Evolutionary conservation across 2,329 filamentous ascomycete genomes (phyloP).

Genomic region (Amauroascus verrucosus): DNA sequence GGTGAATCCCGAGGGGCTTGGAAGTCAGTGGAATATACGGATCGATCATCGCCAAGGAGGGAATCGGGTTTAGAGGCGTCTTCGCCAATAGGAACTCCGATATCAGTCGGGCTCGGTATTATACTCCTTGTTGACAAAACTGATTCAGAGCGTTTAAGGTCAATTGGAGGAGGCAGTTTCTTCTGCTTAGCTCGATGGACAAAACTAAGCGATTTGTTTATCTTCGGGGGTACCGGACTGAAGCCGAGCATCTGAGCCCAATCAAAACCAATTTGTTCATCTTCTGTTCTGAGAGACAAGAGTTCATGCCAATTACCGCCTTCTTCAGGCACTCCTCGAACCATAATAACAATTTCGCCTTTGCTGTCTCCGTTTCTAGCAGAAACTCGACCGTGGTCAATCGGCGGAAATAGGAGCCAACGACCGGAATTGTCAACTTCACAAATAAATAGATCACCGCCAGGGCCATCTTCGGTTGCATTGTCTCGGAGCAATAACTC

Average conservation of each 20-base stretch:
- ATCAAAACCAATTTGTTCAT: slow-evolving; percentile 67
- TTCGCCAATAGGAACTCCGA: slow-evolving; percentile 54
- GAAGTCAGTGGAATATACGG: background rate
- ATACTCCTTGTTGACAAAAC: slow-evolving; percentile 9
- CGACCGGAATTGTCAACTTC: slow-evolving; percentile 68
- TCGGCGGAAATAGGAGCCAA: slow-evolving; percentile 86
- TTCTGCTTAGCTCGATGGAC: slow-evolving; percentile 34
- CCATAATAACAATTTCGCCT: slow-evolving; percentile 73
- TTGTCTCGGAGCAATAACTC: slow-evolving; percentile 82
- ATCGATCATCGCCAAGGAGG: background rate
- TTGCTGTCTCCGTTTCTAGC: slow-evolving; percentile 64
- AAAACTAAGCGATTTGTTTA: slow-evolving; percentile 47
- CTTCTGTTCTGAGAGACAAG: slow-evolving; percentile 63
- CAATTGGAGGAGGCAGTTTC: slow-evolving; percentile 17
- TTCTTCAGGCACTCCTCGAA: slow-evolving; percentile 57
- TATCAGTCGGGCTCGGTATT: slow-evolving; percentile 42
- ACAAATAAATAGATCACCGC: slow-evolving; percentile 82
- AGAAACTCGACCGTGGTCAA: slow-evolving; percentile 63
- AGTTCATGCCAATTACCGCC: slow-evolving; percentile 71
- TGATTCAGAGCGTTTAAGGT: slow-evolving; percentile 5
- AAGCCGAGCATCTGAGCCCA: slow-evolving; percentile 81
- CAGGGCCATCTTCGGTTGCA: slow-evolving; percentile 51
- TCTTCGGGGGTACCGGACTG: slow-evolving; percentile 50
- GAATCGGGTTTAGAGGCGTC: background rate
- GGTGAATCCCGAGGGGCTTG: background rate